These are phyloP conservation scores for Penicillium waksmanii DNA, from an alignment of 495 filamentous ascomycete genomes.

Conservation along the genomic window DNA sequence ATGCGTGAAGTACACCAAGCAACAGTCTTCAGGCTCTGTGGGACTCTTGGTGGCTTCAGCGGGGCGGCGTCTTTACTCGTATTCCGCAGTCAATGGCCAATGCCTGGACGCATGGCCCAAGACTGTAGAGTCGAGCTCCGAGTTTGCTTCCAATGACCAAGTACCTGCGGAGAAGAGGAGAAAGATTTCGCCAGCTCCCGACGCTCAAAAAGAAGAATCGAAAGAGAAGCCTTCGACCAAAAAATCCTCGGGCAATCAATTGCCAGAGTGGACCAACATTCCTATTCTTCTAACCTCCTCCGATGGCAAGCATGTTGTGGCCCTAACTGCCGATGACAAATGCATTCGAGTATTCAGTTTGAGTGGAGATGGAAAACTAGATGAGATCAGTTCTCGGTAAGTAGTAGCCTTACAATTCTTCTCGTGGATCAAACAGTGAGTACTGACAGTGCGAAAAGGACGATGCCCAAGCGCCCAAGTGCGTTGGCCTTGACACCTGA, in stretches of 20 bases:
- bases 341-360: constrained; percentile 79
- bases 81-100: constrained; percentile 44
- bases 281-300: constrained; percentile 60
- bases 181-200: constrained; percentile 43
- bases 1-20: constrained; percentile 51
- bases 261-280: constrained; percentile 51
- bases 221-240: constrained; percentile 17
- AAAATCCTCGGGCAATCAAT: constrained; percentile 20
- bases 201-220: constrained; percentile 24
- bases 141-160: constrained; percentile 31
- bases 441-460: constrained; percentile 49
- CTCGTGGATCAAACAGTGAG: not conserved
- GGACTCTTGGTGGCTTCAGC: constrained; percentile 58
- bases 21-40: constrained; percentile 25
- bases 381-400: constrained; percentile 74
- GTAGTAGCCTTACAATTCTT: constrained; percentile 10
- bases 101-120: constrained; percentile 56
- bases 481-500: constrained; percentile 70
- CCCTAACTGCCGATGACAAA: constrained; percentile 88
- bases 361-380: constrained; percentile 59
- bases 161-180: constrained; percentile 55
- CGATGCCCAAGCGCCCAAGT: constrained; percentile 87
- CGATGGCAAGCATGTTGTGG: constrained; percentile 68
- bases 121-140: constrained; percentile 31
- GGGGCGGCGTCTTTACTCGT: constrained; percentile 58